Conservation (phyloP, 2,329 filamentous ascomycete genomes). For the Penicillium thymicola region DNA sequence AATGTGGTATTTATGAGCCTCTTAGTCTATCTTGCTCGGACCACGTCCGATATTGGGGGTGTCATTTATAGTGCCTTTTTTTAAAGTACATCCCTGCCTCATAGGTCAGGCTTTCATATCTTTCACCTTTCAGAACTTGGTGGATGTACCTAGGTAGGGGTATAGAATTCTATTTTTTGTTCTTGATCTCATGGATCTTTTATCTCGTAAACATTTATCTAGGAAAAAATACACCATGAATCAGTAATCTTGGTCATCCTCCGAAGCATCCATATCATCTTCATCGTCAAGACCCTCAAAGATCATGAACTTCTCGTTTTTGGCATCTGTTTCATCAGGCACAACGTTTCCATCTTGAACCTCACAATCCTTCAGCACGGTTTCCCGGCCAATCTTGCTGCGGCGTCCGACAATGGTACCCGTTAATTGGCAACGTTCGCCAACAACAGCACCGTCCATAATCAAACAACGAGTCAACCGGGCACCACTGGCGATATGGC, state of each 20-base stretch:
- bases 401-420: slow-evolving; percentile 82
- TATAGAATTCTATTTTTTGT: slow-evolving; percentile 6
- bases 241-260: slow-evolving; percentile 23
- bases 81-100: background rate
- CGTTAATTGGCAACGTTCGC: slow-evolving; percentile 77
- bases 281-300: slow-evolving; percentile 45
- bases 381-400: slow-evolving; percentile 77
- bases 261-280: slow-evolving; percentile 34
- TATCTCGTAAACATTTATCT: slow-evolving; percentile 6
- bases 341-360: slow-evolving; percentile 82
- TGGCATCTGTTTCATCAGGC: slow-evolving; percentile 68
- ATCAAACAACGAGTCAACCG: slow-evolving; percentile 82
- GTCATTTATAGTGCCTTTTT: no score
- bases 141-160: slow-evolving; percentile 5
- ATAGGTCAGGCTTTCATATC: background rate
- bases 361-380: slow-evolving; percentile 81
- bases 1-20: background rate
- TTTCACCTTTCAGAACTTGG: background rate
- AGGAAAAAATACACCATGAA: slow-evolving; percentile 1
- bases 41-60: background rate
- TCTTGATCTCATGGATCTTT: slow-evolving; percentile 3
- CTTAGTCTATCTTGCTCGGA: background rate
- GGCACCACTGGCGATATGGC: slow-evolving; percentile 80
- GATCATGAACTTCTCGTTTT: slow-evolving; percentile 61
- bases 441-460: slow-evolving; percentile 88